Conservation (phyloP, 2,329 filamentous ascomycete species). For the Nigrospora oryzae region DNA sequence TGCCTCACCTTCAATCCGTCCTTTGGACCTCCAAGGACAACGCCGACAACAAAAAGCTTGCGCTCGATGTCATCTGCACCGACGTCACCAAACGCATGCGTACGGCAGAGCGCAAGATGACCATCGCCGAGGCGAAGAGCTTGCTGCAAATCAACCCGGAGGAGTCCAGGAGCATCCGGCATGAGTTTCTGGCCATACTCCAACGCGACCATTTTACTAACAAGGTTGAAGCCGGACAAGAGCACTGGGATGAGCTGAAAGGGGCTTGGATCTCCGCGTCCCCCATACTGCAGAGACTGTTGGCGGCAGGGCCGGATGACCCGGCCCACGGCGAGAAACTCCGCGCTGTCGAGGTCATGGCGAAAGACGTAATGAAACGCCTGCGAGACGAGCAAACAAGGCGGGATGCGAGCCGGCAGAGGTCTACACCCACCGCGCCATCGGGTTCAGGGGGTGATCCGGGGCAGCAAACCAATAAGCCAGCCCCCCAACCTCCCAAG, state of each 20-base stretch:
- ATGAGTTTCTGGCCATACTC: slow-evolving; percentile 58
- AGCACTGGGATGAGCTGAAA: slow-evolving; percentile 65
- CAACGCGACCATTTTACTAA: slow-evolving; percentile 59
- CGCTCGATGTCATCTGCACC: slow-evolving; percentile 70
- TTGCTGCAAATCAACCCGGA: slow-evolving; percentile 33
- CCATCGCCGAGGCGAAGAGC: slow-evolving; percentile 67
- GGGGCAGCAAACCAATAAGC: no score
- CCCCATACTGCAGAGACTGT: slow-evolving; percentile 42
- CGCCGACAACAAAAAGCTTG: slow-evolving; percentile 54
- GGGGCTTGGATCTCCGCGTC: slow-evolving; percentile 56
- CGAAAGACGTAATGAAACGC: slow-evolving; percentile 70
- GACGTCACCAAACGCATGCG: slow-evolving; percentile 78
- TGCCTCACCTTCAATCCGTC: slow-evolving; percentile 51
- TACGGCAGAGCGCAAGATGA: slow-evolving; percentile 55
- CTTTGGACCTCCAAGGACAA: slow-evolving; percentile 51
- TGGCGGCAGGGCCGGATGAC: slow-evolving; percentile 39
- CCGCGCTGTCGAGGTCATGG: slow-evolving; percentile 62
- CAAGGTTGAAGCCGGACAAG: slow-evolving; percentile 63
- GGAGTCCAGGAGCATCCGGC: slow-evolving; percentile 50
- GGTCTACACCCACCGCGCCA: not conserved
- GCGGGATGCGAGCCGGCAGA: slow-evolving; percentile 29
- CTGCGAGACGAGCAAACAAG: slow-evolving; percentile 59
- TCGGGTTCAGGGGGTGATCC: not conserved
- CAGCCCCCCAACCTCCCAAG: no score
- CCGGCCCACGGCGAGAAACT: slow-evolving; percentile 45